These are phyloP conservation scores for Rutstroemia sp. DNA, from an alignment of 2,329 filamentous ascomycete species.

Conservation along the genomic window DNA sequence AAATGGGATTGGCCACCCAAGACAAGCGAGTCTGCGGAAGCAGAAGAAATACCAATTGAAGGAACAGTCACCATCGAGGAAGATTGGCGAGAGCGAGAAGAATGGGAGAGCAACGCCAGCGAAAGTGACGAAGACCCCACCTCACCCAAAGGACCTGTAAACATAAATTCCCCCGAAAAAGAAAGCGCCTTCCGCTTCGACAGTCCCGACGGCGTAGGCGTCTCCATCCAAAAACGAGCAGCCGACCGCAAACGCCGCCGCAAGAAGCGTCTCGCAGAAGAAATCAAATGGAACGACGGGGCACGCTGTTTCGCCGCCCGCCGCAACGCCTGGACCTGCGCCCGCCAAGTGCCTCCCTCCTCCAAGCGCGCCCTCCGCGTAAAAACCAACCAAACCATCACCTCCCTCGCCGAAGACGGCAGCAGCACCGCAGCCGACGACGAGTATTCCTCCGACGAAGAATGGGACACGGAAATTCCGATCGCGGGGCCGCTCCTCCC, in stretches of 20 bases:
- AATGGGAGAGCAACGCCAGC: conserved; percentile 27
- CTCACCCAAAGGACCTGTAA: conserved; percentile 10
- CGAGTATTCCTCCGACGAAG: conserved; percentile 18
- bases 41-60: conserved; percentile 1
- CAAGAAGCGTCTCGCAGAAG: conserved; percentile 48
- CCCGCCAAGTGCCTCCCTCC: conserved; percentile 45
- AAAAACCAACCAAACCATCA: conserved; percentile 31
- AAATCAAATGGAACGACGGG: conserved; percentile 73
- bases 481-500: conserved; percentile 68
- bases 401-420: conserved; percentile 18
- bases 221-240: conserved; percentile 17
- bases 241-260: conserved; percentile 34
- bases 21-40: conserved; percentile 13
- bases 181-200: conserved; percentile 33
- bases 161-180: conserved; percentile 12
- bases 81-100: conserved; percentile 28
- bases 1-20: conserved; percentile 46
- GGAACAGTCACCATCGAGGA: conserved; percentile 4
- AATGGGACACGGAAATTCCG: conserved; percentile 44
- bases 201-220: conserved; percentile 33
- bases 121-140: conserved; percentile 23
- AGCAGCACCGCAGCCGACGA: conserved; percentile 18
- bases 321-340: conserved; percentile 80
- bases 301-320: conserved; percentile 71
- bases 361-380: conserved; percentile 25